phyloP scores from a whole-genome alignment of 148 eudicot species.

The Amaranthus palmeri region DNA sequence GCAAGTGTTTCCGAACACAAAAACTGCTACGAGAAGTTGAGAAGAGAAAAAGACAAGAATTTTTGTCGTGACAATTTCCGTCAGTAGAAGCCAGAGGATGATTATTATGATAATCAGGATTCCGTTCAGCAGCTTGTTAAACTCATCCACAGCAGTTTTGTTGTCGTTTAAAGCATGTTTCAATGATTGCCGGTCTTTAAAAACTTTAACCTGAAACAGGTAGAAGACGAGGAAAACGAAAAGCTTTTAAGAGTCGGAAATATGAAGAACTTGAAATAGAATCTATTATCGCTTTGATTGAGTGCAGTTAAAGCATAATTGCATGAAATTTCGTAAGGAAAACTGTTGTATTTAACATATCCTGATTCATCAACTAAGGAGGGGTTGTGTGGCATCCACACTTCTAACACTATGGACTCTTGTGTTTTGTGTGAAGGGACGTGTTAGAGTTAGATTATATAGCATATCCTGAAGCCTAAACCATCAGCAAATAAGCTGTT shows the following conservation, averaged over 20 bases:
- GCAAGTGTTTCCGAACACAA: slow-evolving; percentile 73
- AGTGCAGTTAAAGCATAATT: no score
- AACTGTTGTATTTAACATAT: background rate
- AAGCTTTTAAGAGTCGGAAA: background rate
- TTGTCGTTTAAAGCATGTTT: slow-evolving; percentile 79
- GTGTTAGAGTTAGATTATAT: no score
- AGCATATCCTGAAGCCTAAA: no score
- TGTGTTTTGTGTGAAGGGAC: no score
- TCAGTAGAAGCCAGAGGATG: slow-evolving; percentile 57
- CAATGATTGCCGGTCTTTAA: slow-evolving; percentile 59
- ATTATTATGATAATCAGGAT: slow-evolving; percentile 36
- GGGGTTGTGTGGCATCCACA: no score
- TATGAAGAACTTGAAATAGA: background rate
- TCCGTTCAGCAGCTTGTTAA: slow-evolving; percentile 49
- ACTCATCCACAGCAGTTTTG: slow-evolving; percentile 68
- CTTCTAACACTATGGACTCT: no score
- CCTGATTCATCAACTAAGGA: background rate
- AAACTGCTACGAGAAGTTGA: slow-evolving; percentile 67
- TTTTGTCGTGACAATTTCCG: slow-evolving; percentile 54
- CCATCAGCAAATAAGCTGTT: no score
- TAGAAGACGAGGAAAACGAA: background rate
- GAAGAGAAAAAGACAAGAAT: slow-evolving; percentile 57
- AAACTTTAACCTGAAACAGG: slow-evolving; percentile 53
- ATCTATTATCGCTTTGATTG: no score
- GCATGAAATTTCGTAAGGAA: background rate